Conservation (phyloP, 2,329 filamentous ascomycete genomes). For the Cryphonectria parasitica region DNA sequence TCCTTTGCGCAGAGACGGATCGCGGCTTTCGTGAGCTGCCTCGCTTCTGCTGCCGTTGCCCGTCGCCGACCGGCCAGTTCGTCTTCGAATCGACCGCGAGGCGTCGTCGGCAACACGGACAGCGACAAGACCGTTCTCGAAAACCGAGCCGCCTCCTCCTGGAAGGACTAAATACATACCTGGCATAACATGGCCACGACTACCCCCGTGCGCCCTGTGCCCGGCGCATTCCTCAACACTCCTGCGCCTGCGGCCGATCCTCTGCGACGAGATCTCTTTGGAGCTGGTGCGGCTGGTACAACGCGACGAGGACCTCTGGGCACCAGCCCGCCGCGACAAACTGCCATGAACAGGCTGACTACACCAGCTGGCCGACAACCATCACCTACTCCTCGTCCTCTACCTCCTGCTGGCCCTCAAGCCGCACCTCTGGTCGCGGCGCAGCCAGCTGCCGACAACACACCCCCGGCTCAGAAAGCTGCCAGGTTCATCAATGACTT, state of each 20-base stretch:
- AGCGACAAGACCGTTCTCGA: background rate
- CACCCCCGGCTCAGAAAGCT: constrained; percentile 75
- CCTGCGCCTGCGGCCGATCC: constrained; percentile 62
- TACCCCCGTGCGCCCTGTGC: constrained; percentile 73
- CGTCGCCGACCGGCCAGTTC: background rate
- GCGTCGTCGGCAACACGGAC: background rate
- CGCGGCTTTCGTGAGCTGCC: constrained; percentile 10
- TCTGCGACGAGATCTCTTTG: constrained; percentile 57
- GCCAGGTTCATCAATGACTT: constrained; percentile 82
- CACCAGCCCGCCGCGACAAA: constrained; percentile 25
- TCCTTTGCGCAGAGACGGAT: constrained; percentile 27
- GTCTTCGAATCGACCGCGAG: constrained; percentile 1
- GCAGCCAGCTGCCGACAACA: constrained; percentile 48
- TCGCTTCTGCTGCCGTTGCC: constrained; percentile 13
- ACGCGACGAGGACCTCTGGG: constrained; percentile 24
- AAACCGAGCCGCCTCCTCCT: background rate
- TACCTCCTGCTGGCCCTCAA: constrained; percentile 38
- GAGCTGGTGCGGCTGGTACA: constrained; percentile 32
- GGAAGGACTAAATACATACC: background rate
- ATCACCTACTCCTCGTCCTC: constrained; percentile 36
- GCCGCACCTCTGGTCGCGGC: constrained; percentile 37
- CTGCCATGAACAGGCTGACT: constrained; percentile 19
- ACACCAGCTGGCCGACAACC: constrained; percentile 37
- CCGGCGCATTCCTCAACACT: constrained; percentile 77
- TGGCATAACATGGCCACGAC: constrained; percentile 55